phyloP scores from a whole-genome alignment of 768 basidiomycete species.

The Asterophora lycoperdoides region DNA sequence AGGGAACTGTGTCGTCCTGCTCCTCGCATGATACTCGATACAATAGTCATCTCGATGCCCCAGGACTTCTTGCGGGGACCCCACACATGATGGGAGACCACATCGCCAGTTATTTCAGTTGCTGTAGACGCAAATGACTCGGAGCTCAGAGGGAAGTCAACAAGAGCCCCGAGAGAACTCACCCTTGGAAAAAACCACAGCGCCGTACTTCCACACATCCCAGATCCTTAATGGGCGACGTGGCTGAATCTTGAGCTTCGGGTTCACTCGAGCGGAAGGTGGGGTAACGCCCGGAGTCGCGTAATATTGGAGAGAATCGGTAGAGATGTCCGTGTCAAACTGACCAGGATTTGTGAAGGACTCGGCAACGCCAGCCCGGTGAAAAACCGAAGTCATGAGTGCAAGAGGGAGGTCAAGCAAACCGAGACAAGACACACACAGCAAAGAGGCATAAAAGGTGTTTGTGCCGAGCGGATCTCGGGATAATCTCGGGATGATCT shows the following conservation, averaged over 20 bases:
- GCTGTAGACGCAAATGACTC: conserved; percentile 24
- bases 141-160: background rate
- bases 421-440: too few species aligned
- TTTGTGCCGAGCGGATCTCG: too few species aligned
- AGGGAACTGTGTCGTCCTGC: conserved; percentile 77
- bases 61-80: conserved; percentile 88
- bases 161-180: background rate
- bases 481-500: too few species aligned
- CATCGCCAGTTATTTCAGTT: conserved; percentile 54
- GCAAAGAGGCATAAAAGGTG: too few species aligned
- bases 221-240: conserved; percentile 55
- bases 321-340: conserved; percentile 22
- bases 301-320: conserved; percentile 47
- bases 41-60: conserved; percentile 93
- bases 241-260: conserved; percentile 57
- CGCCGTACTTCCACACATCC: conserved; percentile 70
- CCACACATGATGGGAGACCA: conserved; percentile 75
- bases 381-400: conserved; percentile 20
- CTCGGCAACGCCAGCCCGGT: conserved; percentile 10
- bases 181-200: conserved; percentile 69
- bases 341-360: conserved; percentile 5
- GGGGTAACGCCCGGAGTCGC: conserved; percentile 66
- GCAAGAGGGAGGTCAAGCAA: background rate
- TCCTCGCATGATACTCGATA: conserved; percentile 82
- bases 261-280: conserved; percentile 69